Evolutionary conservation across 2,329 filamentous ascomycete genomes (phyloP), one percentile per base, ranked within the genome.

Genomic region (Colletotrichum cuscutae): DNA sequence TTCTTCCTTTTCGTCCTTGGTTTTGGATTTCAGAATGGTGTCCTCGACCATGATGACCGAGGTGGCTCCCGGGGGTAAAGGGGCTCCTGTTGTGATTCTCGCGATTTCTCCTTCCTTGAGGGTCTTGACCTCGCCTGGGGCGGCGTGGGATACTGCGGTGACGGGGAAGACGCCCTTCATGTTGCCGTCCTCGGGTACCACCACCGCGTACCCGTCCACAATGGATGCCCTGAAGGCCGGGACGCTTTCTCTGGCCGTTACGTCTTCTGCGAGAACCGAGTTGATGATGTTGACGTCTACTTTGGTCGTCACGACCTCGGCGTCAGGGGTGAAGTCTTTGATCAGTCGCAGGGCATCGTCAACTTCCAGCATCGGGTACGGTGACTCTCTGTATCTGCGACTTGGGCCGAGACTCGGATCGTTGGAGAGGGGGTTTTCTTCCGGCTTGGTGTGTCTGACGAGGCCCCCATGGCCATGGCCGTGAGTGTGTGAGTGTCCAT

Each of bases 1-100:
- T 81, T 99, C 97, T 83, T 99, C 97, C 63, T 87, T 88, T 0
- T 92, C 94, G 76, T 97, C 94, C 0, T 93, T 91, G 0, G 95
- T 97, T 82, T 90, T 91, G 1, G 89, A 91, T 73, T 89, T 90
- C 5, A 99, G 86, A 1, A 92, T 84, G 0, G 97, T 99, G 79
- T 98, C 97, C 83, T 99, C 97, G 0, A 99, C 97, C 95, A 97
- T 98, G 59, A 98, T 92, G 5, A 99, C 95, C 0, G 96, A 93
- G 30, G 94, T 97, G 2, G 97, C 95, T 0, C 95, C 95, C 0
- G 92, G 91, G 1, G 97, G 97, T 0, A 99, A 85, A 12, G 97
- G 96, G 6, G 97, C 97, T 0, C 97, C 97, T 0, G 97, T 99
- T 0, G 97, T 99, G 77, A 99, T 98, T 59, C 97, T 89, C 0